Evolutionary conservation across 1,284 basidiomycete species (phyloP).

Genomic region (Leucoagaricus sp.): DNA sequence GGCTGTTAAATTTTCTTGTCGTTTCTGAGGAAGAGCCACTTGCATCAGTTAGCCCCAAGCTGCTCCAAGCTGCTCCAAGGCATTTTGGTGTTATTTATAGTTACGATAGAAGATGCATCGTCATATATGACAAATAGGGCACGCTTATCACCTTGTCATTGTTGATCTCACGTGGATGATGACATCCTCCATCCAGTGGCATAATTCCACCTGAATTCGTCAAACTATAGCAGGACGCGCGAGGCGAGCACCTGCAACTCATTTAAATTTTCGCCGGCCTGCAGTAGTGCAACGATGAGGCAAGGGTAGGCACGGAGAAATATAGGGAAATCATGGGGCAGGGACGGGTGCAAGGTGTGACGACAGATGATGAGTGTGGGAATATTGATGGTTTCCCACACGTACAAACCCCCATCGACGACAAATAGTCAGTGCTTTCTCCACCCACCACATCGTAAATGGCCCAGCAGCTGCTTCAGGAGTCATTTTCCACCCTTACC

Average conservation of each 20-base stretch:
- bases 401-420: conserved; percentile 7
- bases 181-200: neutral
- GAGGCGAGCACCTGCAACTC: neutral
- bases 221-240: neutral
- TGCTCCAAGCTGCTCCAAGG: neutral
- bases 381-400: conserved; percentile 8
- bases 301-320: neutral
- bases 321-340: conserved; percentile 6
- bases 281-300: neutral
- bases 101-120: neutral
- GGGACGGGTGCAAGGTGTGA: conserved; percentile 14
- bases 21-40: neutral
- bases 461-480: conserved; percentile 10
- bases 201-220: neutral
- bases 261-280: neutral
- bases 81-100: neutral
- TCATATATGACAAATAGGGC: conserved; percentile 6
- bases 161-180: neutral
- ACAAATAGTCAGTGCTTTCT: conserved; percentile 4
- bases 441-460: conserved; percentile 7
- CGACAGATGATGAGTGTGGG: conserved; percentile 11
- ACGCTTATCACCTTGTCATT: conserved; percentile 7
- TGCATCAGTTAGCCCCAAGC: neutral
- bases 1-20: neutral
- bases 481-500: neutral